Percentiles rank a stretch among this genome's conserved stretches.
Conservation (phyloP, 768 basidiomycete genomes). For the Lanmaoa rubissima region DNA sequence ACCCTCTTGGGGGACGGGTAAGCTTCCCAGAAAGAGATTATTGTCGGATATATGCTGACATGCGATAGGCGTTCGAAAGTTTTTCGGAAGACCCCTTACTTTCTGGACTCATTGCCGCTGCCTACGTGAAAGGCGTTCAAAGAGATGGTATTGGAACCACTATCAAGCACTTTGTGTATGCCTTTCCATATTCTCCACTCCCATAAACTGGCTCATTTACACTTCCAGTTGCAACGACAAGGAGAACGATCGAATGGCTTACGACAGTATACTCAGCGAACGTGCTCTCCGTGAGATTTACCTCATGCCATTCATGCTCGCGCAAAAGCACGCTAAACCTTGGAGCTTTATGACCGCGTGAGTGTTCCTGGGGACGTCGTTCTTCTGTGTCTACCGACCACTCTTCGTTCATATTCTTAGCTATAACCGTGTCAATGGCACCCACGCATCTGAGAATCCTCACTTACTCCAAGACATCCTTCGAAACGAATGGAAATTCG, state of each 20-base stretch:
- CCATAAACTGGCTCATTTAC: neutral
- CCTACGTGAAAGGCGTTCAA: conserved; percentile 78
- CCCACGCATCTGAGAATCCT: conserved; percentile 64
- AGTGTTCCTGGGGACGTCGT: conserved; percentile 24
- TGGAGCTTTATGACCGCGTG: conserved; percentile 62
- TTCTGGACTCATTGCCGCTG: conserved; percentile 65
- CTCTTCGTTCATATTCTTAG: conserved; percentile 33
- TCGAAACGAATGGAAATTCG: conserved; percentile 70
- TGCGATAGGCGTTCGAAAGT: conserved; percentile 62
- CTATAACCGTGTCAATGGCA: conserved; percentile 76
- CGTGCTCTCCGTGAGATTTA: conserved; percentile 59
- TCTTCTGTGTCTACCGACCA: neutral
- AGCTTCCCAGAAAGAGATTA: conserved; percentile 9
- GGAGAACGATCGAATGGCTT: conserved; percentile 71
- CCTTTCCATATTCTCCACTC: neutral
- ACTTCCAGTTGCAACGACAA: conserved; percentile 68
- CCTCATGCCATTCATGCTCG: conserved; percentile 61
- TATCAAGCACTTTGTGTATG: conserved; percentile 83
- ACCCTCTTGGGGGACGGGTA: conserved; percentile 69
- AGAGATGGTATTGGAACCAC: conserved; percentile 70
- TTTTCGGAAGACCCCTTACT: conserved; percentile 79
- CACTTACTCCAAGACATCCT: conserved; percentile 59
- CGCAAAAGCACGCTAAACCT: conserved; percentile 49
- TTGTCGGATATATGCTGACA: conserved; percentile 8
- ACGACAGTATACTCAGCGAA: conserved; percentile 49